These are phyloP conservation scores for Huntiella savannae DNA, from an alignment of 2,329 filamentous ascomycete genomes.

Conservation along the genomic window DNA sequence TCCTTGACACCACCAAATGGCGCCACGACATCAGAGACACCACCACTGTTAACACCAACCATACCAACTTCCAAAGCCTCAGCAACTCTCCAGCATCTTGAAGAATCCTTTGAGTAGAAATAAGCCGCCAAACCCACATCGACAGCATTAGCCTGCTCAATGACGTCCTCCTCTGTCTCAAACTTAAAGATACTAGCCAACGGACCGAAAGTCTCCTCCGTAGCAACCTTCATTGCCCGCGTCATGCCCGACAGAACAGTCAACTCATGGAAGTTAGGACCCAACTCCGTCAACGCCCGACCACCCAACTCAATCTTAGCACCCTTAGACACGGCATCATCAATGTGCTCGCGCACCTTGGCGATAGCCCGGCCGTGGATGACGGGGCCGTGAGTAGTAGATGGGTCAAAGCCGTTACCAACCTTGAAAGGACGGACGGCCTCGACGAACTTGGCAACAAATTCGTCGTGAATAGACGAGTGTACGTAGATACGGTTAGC, in stretches of 20 bases:
- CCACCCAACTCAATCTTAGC: conserved; percentile 40
- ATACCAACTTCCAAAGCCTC: conserved; percentile 29
- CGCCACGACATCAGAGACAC: conserved; percentile 32
- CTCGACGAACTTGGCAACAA: conserved; percentile 28
- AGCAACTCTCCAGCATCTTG: conserved; percentile 23
- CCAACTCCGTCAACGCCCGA: conserved; percentile 36
- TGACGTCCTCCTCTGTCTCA: conserved; percentile 49
- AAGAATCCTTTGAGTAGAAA: conserved; percentile 39
- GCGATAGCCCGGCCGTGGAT: conserved; percentile 45
- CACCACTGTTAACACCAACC: conserved; percentile 17
- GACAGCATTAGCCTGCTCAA: conserved; percentile 43
- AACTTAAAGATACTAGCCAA: conserved; percentile 51
- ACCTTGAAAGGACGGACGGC: conserved; percentile 39
- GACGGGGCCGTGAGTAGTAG: conserved; percentile 39
- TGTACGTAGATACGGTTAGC: conserved; percentile 43
- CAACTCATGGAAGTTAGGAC: conserved; percentile 48
- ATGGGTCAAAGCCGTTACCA: conserved; percentile 34
- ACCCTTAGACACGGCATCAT: conserved; percentile 43
- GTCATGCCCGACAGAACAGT: conserved; percentile 51
- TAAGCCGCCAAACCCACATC: conserved; percentile 56
- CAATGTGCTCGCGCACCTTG: conserved; percentile 43
- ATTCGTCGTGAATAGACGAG: conserved; percentile 37
- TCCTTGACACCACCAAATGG: conserved; percentile 69
- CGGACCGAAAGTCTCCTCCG: conserved; percentile 56
- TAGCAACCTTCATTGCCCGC: conserved; percentile 43